Evolutionary conservation across 306 rosid genomes (phyloP), one percentile per base, ranked within the genome.

Genomic region (Cicer bijugum): DNA sequence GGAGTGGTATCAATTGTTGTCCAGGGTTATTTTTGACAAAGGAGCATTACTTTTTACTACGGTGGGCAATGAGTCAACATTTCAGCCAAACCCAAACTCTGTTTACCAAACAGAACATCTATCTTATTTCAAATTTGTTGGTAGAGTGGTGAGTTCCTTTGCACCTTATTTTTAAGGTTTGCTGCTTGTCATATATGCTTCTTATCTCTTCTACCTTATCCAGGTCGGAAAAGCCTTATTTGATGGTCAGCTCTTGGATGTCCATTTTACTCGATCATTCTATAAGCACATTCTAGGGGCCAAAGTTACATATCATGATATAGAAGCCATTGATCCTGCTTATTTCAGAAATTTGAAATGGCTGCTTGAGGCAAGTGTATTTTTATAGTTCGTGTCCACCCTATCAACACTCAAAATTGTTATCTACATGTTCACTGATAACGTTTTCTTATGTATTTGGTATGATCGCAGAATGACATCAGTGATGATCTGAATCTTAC

Each of bases 141-240:
- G 98, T 68, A 87, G 97, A 85, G 98, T 93, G 98, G 98, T 93
- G 76, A 91, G 98, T 79, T 64, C 74, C 4, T 16, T 65, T 67
- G 52, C 81, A 15, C 38, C 77, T 80, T 80, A 71, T 61, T 81
- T 53, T 46, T 44, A 47, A 78, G 46, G 17, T 62, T 45, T 75
- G 72, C 50, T 12, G 9, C 56, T 76, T 40, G 64, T 72, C 46
- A 45, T 63, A 63, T 69, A 65, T 69, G 71, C 67, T 59, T 53
- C 77, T 84, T 39, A 86, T 72, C 50, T 38, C 23, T 64, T 70
- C 48, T 55, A 58, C 46, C 19, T 44, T 80, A 73, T 78, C 72
- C 89, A 93, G 98, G 98, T 93, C 77, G 98, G 97, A 28, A 93
- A 93, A 85, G 98, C 98, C 38, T 86, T 93, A 62, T 91, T 91